These are phyloP conservation scores for Durusdinium trenchii DNA, from an alignment of 73 alveolate genomes.

Conservation along the genomic window DNA sequence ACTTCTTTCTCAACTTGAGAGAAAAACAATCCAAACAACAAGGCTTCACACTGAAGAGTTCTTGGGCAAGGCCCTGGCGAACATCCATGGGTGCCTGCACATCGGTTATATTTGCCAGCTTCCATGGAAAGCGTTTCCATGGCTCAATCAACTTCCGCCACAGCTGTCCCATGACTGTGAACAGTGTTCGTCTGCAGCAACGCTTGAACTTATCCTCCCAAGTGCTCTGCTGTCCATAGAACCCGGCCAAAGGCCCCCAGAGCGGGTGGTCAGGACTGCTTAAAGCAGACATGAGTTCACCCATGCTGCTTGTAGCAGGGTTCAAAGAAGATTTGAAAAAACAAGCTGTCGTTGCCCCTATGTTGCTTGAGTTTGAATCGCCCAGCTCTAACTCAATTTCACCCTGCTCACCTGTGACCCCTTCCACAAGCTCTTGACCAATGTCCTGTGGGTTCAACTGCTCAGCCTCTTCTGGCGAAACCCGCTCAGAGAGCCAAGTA, in stretches of 20 bases:
- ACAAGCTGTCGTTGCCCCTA: background rate
- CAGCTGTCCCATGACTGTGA: background rate
- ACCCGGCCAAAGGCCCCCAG: background rate
- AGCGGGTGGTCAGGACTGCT: background rate
- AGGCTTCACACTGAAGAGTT: background rate
- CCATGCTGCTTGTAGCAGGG: background rate
- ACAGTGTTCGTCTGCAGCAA: background rate
- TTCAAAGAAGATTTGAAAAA: background rate
- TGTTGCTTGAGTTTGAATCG: background rate
- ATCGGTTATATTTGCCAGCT: background rate
- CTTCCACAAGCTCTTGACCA: too few species aligned
- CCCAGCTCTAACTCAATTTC: too few species aligned
- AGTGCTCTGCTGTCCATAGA: background rate
- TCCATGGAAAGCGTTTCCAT: conserved; percentile 26
- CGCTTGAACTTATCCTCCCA: background rate
- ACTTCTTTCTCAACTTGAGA: background rate
- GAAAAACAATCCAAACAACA: conserved; percentile 39
- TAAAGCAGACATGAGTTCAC: background rate
- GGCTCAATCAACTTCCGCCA: conserved; percentile 18
- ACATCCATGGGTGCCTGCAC: background rate
- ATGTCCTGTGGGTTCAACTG: background rate
- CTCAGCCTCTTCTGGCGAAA: background rate
- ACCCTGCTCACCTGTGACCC: too few species aligned
- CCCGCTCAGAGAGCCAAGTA: conserved; percentile 6
- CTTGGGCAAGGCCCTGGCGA: background rate